Percentiles rank a stretch among this genome's conserved stretches.
Evolutionary conservation across 306 rosid genomes (phyloP).

Genomic region (Vicia villosa): DNA sequence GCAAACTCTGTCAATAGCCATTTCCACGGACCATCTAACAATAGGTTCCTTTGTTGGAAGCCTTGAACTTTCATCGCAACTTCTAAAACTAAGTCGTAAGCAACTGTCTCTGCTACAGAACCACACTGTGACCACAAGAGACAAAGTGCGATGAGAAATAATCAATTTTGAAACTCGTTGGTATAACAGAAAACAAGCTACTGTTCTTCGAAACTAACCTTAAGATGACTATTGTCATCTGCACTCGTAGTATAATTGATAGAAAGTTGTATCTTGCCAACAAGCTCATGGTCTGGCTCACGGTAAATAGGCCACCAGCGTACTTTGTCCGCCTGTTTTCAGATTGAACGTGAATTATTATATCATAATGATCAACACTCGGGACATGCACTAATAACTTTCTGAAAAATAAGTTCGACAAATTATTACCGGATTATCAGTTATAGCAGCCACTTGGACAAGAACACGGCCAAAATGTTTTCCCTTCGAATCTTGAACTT

Average conservation of each 20-base stretch:
- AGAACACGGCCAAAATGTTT: conserved; percentile 75
- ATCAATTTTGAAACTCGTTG: background rate
- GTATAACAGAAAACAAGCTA: conserved; percentile 2
- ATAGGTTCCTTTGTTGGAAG: conserved; percentile 82
- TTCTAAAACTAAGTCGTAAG: conserved; percentile 87
- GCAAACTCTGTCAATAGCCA: conserved; percentile 95
- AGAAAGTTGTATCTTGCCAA: conserved; percentile 84
- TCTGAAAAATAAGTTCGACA: conserved; percentile 15
- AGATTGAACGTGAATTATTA: conserved; percentile 39
- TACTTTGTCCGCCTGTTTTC: conserved; percentile 85
- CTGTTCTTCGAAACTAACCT: conserved; percentile 52
- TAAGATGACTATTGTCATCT: conserved; percentile 77
- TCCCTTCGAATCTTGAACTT: conserved; percentile 94
- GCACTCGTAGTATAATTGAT: conserved; percentile 71
- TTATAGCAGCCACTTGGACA: conserved; percentile 84
- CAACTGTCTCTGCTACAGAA: conserved; percentile 95
- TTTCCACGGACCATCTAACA: conserved; percentile 89
- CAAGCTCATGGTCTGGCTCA: conserved; percentile 82
- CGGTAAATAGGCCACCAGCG: conserved; percentile 92
- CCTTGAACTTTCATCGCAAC: conserved; percentile 93
- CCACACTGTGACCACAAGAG: conserved; percentile 60
- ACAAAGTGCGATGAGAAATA: conserved; percentile 8
- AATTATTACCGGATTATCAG: conserved; percentile 77
- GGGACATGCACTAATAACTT: conserved; percentile 18
- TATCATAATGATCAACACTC: conserved; percentile 19